These are phyloP conservation scores for Babesia ovis DNA, from an alignment of 169 alveolate genomes.

Conservation along the genomic window DNA sequence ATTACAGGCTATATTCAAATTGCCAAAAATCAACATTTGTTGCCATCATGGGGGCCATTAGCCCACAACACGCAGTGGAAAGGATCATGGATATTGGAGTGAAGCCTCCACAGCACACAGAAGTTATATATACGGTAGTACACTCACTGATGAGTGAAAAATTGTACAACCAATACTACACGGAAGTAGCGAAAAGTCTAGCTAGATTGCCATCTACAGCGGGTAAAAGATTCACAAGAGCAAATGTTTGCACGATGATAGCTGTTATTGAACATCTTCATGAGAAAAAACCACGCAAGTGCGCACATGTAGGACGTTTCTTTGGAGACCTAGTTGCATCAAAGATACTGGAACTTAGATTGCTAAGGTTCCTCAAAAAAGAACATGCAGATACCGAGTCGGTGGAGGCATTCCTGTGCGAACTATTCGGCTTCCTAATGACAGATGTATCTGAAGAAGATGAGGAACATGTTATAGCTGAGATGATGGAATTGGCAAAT, in stretches of 20 bases:
- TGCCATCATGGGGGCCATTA: constrained; percentile 39
- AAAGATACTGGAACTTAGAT: constrained; percentile 14
- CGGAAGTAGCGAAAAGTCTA: constrained; percentile 10
- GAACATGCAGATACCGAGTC: constrained; percentile 18
- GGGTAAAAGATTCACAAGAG: constrained; percentile 38
- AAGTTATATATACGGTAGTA: constrained; percentile 34
- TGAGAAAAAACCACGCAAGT: constrained; percentile 21
- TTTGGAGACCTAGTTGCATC: constrained; percentile 6
- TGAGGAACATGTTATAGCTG: constrained; percentile 41
- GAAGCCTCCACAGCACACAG: constrained; percentile 32
- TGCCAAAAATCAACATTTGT: constrained; percentile 54
- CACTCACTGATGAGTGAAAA: constrained; percentile 41
- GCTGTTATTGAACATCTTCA: constrained; percentile 33
- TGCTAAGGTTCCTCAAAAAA: constrained; percentile 27
- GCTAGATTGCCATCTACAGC: constrained; percentile 26
- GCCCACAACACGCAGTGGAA: constrained; percentile 55
- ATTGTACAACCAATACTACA: constrained; percentile 37
- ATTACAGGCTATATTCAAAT: constrained; percentile 26
- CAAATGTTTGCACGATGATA: constrained; percentile 23
- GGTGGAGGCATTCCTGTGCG: constrained; percentile 27
- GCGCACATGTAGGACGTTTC: constrained; percentile 6
- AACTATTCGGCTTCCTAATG: constrained; percentile 20
- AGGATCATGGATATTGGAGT: constrained; percentile 38
- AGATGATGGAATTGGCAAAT: constrained; percentile 8
- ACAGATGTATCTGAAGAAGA: background rate